phyloP scores from a whole-genome alignment of 2,329 filamentous ascomycete species.

The Pseudocercospora cruenta region DNA sequence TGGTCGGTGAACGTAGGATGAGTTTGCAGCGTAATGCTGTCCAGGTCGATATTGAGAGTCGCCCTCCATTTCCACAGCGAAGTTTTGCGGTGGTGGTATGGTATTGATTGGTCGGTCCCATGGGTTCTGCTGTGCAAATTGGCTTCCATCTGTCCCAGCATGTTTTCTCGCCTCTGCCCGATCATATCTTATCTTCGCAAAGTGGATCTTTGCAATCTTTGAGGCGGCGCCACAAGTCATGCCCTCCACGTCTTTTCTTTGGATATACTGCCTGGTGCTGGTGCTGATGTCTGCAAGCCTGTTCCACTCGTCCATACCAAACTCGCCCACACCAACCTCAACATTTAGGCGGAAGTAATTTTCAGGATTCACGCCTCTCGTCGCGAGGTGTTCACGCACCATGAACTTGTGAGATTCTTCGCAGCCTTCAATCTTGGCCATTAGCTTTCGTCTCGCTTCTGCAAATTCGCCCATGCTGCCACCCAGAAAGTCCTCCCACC shows the following conservation, averaged over 20 bases:
- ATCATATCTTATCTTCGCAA: slow-evolving; percentile 71
- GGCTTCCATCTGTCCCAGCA: slow-evolving; percentile 30
- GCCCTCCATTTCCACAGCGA: slow-evolving; percentile 38
- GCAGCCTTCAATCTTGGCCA: slow-evolving; percentile 92
- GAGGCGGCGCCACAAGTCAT: slow-evolving; percentile 76
- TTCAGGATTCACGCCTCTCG: slow-evolving; percentile 75
- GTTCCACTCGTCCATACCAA: slow-evolving; percentile 98
- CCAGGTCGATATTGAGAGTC: slow-evolving; percentile 43
- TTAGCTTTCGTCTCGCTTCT: slow-evolving; percentile 81
- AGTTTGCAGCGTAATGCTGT: slow-evolving; percentile 42
- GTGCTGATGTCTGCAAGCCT: slow-evolving; percentile 94
- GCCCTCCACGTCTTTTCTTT: slow-evolving; percentile 70
- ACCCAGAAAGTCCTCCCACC: slow-evolving; percentile 86
- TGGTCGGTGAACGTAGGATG: slow-evolving; percentile 60
- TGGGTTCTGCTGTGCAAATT: slow-evolving; percentile 33
- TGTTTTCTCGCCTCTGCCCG: slow-evolving; percentile 46
- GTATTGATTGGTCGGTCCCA: slow-evolving; percentile 37
- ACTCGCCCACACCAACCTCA: slow-evolving; percentile 92
- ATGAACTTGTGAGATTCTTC: slow-evolving; percentile 88
- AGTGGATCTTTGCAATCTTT: slow-evolving; percentile 81
- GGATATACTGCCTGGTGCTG: slow-evolving; percentile 81
- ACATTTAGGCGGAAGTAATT: slow-evolving; percentile 98
- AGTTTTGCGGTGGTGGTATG: slow-evolving; percentile 45
- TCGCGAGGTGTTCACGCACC: slow-evolving; percentile 75
- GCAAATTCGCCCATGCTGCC: slow-evolving; percentile 80